Percentiles rank a stretch among this genome's conserved stretches.
These are phyloP conservation scores for Inonotus obliquus DNA, from an alignment of 1,284 basidiomycete species.

Conservation along the genomic window DNA sequence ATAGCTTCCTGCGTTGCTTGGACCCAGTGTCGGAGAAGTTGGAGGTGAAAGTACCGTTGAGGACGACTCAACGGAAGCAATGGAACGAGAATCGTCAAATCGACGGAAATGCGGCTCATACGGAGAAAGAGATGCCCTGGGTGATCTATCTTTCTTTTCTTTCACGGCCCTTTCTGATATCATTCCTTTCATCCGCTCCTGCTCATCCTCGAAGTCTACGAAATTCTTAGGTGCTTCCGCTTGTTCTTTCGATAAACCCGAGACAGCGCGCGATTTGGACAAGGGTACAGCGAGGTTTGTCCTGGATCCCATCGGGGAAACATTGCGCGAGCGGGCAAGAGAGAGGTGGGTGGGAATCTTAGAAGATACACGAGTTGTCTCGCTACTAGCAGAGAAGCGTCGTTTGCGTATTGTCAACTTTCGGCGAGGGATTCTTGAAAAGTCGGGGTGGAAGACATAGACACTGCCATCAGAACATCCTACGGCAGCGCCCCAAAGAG, in stretches of 20 bases:
- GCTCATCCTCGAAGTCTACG: slow-evolving; percentile 75
- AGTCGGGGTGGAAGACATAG: slow-evolving; percentile 8
- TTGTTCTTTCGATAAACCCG: slow-evolving; percentile 59
- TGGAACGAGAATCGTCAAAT: slow-evolving; percentile 10
- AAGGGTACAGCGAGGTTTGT: slow-evolving; percentile 14
- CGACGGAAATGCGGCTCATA: not conserved
- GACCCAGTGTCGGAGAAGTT: slow-evolving; percentile 17
- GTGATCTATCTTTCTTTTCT: slow-evolving; percentile 32
- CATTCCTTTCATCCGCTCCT: slow-evolving; percentile 66
- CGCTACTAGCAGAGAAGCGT: not conserved
- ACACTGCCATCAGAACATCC: slow-evolving; percentile 14
- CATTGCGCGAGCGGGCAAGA: slow-evolving; percentile 15
- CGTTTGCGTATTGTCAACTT: not conserved
- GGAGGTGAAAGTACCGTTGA: slow-evolving; percentile 33
- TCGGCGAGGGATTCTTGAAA: not conserved
- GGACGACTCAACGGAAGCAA: slow-evolving; percentile 11
- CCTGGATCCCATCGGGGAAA: slow-evolving; percentile 14
- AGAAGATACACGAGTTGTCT: not conserved
- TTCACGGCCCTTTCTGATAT: slow-evolving; percentile 48
- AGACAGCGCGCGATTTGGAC: slow-evolving; percentile 48
- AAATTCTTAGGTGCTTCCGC: slow-evolving; percentile 70
- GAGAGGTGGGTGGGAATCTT: slow-evolving; percentile 6
- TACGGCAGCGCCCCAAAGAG: slow-evolving; percentile 13
- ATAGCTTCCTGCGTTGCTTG: slow-evolving; percentile 11
- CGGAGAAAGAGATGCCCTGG: slow-evolving; percentile 15